Evolutionary conservation across 345 rosid genomes (phyloP).

Genomic region (Brassica carinata): DNA sequence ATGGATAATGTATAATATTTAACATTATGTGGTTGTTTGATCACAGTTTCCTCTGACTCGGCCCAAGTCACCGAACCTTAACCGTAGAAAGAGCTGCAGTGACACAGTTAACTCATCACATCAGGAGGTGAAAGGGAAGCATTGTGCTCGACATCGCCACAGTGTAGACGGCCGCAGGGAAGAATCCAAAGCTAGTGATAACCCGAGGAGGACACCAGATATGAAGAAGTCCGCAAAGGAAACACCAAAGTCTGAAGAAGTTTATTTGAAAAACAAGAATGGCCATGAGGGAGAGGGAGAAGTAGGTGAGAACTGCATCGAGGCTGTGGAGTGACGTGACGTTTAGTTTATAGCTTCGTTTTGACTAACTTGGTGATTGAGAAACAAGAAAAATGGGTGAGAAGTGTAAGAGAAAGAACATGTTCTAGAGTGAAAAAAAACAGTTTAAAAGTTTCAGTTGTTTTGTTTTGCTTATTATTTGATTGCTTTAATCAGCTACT

Average conservation of each 20-base stretch:
- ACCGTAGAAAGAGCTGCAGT: slow-evolving; percentile 87
- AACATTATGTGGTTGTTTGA: slow-evolving; percentile 10
- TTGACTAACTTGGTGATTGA: slow-evolving; percentile 42
- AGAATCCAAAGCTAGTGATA: slow-evolving; percentile 23
- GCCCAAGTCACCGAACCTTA: slow-evolving; percentile 68
- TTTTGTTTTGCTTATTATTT: slow-evolving; percentile 14
- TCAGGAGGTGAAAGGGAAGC: slow-evolving; percentile 56
- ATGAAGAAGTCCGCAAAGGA: slow-evolving; percentile 27
- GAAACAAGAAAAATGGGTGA: slow-evolving; percentile 6
- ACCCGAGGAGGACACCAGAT: slow-evolving; percentile 31
- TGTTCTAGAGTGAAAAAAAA: slow-evolving; percentile 23
- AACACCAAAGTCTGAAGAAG: slow-evolving; percentile 22
- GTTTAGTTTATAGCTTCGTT: slow-evolving; percentile 32
- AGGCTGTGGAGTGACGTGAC: slow-evolving; percentile 22
- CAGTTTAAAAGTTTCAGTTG: not conserved
- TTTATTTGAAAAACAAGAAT: slow-evolving; percentile 14
- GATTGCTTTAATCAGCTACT: slow-evolving; percentile 24
- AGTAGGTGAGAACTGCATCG: slow-evolving; percentile 14
- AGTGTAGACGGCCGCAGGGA: slow-evolving; percentile 61
- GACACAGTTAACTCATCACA: slow-evolving; percentile 52
- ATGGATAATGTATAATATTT: too few species aligned
- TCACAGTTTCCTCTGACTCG: slow-evolving; percentile 81
- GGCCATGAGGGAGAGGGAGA: slow-evolving; percentile 30
- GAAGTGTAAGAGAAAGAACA: slow-evolving; percentile 22
- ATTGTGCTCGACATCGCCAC: slow-evolving; percentile 65